Evolutionary conservation across 2,329 filamentous ascomycete species (phyloP), one percentile per base, ranked within the genome.

Genomic region (Talaromyces funiculosus): DNA sequence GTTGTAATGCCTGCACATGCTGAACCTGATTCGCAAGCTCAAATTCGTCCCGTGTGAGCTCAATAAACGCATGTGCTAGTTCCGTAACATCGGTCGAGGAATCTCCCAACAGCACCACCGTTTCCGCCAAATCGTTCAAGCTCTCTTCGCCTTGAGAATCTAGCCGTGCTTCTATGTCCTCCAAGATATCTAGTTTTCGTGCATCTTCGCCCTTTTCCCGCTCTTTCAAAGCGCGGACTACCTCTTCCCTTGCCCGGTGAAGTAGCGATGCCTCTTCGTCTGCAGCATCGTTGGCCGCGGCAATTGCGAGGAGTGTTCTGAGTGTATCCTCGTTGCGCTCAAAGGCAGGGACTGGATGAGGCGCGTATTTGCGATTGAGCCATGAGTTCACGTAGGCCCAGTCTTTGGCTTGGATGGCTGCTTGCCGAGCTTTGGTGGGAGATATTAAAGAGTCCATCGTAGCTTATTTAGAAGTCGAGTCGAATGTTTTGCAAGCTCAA

Each of bases 331-430:
- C 82, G 70, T 94, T 97, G 68, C 91, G 87, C 77, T 97, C 93
- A 73, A 96, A 96, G 0, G 81, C 71, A 0, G 91, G 92, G 0
- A 87, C 77, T 0, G 82, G 72, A 49, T 83, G 84, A 31, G 84
- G 82, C 47, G 82, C 81, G 66, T 89, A 90, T 69, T 89, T 89
- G 62, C 84, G 82, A 49, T 82, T 80, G 10, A 97, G 84, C 92
- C 93, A 97, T 67, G 81, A 80, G 75, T 95, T 91, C 66, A 97
- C 84, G 66, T 90, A 91, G 59, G 86, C 87, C 93, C 93, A 97
- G 75, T 97, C 92, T 71, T 93, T 92, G 51, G 91, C 90, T 64
- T 89, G 86, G 12, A 89, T 89, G 64, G 90, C 89, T 66, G 90
- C 89, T 63, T 89, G 87, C 62, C 90, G 88, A 22, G 84, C 83